Evolutionary conservation across 331 rosid genomes (phyloP).

Genomic region (Stylosanthes scabra): DNA sequence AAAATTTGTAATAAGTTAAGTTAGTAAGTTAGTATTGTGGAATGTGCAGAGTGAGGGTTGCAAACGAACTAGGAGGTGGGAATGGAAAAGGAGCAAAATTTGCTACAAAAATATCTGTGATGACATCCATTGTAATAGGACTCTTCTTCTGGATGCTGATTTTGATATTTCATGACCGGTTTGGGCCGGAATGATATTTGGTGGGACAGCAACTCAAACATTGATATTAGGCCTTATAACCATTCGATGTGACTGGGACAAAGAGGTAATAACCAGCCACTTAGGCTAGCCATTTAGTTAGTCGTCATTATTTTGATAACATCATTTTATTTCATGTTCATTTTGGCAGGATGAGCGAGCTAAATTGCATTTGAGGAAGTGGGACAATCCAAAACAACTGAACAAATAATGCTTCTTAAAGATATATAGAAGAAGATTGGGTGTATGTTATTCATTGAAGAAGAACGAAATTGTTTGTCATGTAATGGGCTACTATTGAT

Average conservation of each 20-base stretch:
- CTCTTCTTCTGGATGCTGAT: slow-evolving; percentile 69
- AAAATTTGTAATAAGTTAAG: background rate
- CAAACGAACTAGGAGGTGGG: slow-evolving; percentile 93
- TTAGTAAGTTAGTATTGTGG: too few species aligned
- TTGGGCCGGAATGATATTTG: slow-evolving; percentile 87
- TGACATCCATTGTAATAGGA: slow-evolving; percentile 64
- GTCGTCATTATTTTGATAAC: background rate
- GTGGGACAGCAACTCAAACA: slow-evolving; percentile 81
- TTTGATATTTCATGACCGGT: slow-evolving; percentile 56
- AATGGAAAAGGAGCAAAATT: slow-evolving; percentile 84
- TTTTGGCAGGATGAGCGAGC: slow-evolving; percentile 65
- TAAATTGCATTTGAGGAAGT: slow-evolving; percentile 37
- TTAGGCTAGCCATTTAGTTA: background rate
- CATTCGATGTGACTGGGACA: slow-evolving; percentile 71
- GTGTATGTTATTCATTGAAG: too few species aligned
- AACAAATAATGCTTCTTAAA: background rate
- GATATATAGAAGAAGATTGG: too few species aligned
- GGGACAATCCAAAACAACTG: slow-evolving; percentile 42
- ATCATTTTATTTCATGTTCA: background rate
- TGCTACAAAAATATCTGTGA: slow-evolving; percentile 72
- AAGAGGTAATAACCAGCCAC: slow-evolving; percentile 63
- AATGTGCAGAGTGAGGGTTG: slow-evolving; percentile 75
- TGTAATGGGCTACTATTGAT: too few species aligned
- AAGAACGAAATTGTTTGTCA: too few species aligned
- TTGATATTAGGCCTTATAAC: slow-evolving; percentile 58